These are phyloP conservation scores for Phyllostachys edulis DNA, from an alignment of 176 grass and related monocot species.

Conservation along the genomic window DNA sequence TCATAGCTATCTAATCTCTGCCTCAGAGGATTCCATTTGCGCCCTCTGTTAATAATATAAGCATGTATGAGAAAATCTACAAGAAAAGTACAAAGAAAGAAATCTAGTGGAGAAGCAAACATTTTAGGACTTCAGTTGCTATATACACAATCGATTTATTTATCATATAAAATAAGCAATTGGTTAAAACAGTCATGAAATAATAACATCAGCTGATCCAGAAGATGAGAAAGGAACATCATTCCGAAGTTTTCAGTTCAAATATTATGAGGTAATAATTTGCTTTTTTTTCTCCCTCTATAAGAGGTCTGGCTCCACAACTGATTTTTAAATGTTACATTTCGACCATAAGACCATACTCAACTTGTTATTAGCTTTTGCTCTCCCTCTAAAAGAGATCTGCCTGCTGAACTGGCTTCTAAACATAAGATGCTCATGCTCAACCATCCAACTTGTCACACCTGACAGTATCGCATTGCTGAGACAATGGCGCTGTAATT, in stretches of 20 bases:
- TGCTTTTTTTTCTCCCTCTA: background rate
- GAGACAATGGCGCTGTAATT: background rate
- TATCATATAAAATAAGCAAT: too few species aligned
- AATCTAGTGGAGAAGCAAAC: conserved; percentile 15
- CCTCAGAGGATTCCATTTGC: conserved; percentile 86
- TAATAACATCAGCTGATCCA: background rate
- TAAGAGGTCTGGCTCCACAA: background rate
- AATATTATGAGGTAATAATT: background rate
- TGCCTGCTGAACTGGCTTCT: conserved; percentile 5
- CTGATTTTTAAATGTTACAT: background rate
- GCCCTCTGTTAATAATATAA: conserved; percentile 65
- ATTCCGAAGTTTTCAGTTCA: background rate
- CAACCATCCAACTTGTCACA: background rate
- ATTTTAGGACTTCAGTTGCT: background rate
- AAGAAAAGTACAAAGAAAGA: conserved; percentile 7
- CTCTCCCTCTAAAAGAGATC: background rate
- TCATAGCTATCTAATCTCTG: conserved; percentile 85
- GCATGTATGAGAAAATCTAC: conserved; percentile 21
- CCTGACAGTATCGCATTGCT: background rate
- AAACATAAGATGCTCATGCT: background rate
- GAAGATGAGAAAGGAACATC: background rate
- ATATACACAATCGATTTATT: background rate
- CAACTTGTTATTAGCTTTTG: background rate
- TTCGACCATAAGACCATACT: background rate
- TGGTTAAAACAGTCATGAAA: too few species aligned